These are phyloP conservation scores for Metschnikowia aberdeeniae DNA, from an alignment of 805 yeast genomes.

Conservation along the genomic window DNA sequence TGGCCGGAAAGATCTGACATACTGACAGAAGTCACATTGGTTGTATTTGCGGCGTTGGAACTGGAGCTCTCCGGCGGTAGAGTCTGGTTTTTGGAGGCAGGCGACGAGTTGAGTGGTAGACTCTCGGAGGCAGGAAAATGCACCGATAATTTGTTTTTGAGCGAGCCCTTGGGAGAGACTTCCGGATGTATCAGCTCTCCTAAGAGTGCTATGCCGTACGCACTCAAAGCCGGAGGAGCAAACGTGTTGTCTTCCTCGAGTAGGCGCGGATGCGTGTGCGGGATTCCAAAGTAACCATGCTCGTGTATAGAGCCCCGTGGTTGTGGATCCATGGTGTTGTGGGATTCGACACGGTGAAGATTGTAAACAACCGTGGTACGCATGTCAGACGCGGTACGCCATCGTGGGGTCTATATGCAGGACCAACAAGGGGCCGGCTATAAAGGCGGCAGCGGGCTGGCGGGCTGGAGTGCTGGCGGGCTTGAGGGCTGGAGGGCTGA, in stretches of 20 bases:
- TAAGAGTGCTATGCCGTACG: conserved; percentile 54
- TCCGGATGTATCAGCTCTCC: conserved; percentile 19
- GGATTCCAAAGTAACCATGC: not conserved
- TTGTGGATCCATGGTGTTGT: conserved; percentile 12
- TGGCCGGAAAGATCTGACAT: not conserved
- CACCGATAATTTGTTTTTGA: conserved; percentile 30
- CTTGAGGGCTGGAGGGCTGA: too few relatives aligned
- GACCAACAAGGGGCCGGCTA: too few relatives aligned
- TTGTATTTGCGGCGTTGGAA: not conserved
- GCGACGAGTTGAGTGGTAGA: not conserved
- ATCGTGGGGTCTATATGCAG: too few relatives aligned
- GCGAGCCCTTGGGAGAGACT: conserved; percentile 13
- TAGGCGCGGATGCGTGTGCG: not conserved
- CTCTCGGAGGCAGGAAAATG: conserved; percentile 21
- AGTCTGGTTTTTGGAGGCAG: conserved; percentile 1
- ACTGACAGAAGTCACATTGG: not conserved
- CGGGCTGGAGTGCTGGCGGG: too few relatives aligned
- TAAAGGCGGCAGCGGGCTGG: too few relatives aligned
- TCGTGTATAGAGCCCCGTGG: conserved; percentile 6
- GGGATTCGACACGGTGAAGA: conserved; percentile 4
- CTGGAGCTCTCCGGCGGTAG: conserved; percentile 1
- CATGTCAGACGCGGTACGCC: too few relatives aligned
- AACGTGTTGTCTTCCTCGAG: conserved; percentile 48
- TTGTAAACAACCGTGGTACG: conserved; percentile 6
- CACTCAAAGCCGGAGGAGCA: conserved; percentile 57